phyloP scores from a whole-genome alignment of 2,329 filamentous ascomycete genomes.

The Corniculantispora saksenae region DNA sequence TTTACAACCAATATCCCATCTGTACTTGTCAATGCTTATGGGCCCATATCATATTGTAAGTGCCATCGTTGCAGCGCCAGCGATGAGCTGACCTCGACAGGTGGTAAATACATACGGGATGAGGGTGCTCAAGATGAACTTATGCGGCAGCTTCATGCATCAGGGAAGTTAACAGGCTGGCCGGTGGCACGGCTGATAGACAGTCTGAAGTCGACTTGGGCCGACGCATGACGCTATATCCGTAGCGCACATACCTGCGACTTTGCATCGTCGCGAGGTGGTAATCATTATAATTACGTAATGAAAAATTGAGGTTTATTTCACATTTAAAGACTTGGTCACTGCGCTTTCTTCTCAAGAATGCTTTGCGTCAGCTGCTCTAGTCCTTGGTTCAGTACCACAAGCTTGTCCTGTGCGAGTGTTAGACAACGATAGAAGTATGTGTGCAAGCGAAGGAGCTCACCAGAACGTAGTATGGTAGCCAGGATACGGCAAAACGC shows the following conservation, averaged over 20 bases:
- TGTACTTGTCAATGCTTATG: conserved; percentile 50
- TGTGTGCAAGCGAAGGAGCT: neutral
- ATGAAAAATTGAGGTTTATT: too few species aligned
- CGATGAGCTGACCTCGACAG: conserved; percentile 20
- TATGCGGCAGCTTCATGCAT: conserved; percentile 34
- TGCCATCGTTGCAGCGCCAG: neutral
- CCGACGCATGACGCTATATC: too few species aligned
- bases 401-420: neutral
- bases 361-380: conserved; percentile 9
- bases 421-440: neutral
- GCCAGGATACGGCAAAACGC: conserved; percentile 1
- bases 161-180: conserved; percentile 39
- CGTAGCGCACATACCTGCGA: too few species aligned
- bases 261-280: too few species aligned
- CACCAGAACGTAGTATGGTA: conserved; percentile 12
- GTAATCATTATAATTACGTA: too few species aligned
- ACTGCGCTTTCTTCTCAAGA: conserved; percentile 4
- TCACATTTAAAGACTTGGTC: neutral
- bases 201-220: conserved; percentile 33
- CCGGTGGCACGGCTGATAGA: conserved; percentile 38
- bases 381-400: conserved; percentile 4
- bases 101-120: conserved; percentile 32
- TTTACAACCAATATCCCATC: conserved; percentile 44
- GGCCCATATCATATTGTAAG: conserved; percentile 49
- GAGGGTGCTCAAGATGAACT: conserved; percentile 34